Percentiles rank a stretch among this genome's conserved stretches.
phyloP scores from a whole-genome alignment of 305 asterid species.

The Fraxinus platypoda region DNA sequence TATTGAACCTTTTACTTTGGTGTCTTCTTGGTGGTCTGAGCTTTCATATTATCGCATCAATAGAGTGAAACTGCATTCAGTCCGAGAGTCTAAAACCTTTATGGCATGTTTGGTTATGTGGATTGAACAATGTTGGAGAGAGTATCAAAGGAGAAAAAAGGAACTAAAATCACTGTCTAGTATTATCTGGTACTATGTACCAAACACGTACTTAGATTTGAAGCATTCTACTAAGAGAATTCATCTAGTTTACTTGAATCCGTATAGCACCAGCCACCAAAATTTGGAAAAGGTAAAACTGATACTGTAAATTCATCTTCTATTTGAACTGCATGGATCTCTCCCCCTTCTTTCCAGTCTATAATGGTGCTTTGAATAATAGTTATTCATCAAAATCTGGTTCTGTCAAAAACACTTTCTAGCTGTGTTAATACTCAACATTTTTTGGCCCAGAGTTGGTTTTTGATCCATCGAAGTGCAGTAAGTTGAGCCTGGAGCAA shows the following conservation, averaged over 20 bases:
- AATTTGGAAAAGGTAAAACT: neutral
- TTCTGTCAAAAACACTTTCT: neutral
- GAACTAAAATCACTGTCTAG: neutral
- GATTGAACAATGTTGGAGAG: neutral
- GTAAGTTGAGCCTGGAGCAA: constrained; percentile 67
- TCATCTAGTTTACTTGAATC: neutral
- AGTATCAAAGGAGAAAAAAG: neutral
- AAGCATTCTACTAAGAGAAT: neutral
- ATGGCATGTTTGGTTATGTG: neutral
- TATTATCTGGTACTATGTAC: neutral
- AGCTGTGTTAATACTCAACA: neutral
- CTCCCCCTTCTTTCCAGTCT: neutral
- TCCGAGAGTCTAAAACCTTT: neutral
- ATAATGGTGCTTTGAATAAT: neutral
- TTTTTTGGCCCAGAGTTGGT: constrained; percentile 46
- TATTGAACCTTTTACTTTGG: neutral
- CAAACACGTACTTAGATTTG: neutral
- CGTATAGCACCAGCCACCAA: neutral
- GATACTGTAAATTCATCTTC: constrained; percentile 1
- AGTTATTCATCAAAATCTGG: neutral
- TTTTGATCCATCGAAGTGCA: constrained; percentile 52
- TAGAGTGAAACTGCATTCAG: neutral
- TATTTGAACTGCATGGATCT: neutral
- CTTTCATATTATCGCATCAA: neutral
- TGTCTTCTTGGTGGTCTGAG: neutral